These are phyloP conservation scores for Triticum monococcum DNA, from an alignment of 176 grass and related monocot genomes.

Conservation along the genomic window DNA sequence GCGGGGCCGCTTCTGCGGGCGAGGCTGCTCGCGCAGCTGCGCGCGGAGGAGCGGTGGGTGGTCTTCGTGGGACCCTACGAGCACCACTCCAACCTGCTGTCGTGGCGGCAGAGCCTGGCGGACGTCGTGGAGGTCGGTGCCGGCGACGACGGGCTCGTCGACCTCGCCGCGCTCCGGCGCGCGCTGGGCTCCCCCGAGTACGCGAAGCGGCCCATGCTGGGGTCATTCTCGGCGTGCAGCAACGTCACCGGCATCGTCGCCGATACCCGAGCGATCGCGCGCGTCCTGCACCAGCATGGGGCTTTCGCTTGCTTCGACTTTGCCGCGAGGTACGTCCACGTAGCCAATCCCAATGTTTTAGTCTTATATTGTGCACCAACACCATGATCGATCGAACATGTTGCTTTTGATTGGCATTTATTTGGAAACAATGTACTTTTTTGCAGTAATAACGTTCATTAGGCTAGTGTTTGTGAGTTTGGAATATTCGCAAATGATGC, in stretches of 20 bases:
- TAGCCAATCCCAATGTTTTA: not conserved
- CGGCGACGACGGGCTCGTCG: constrained; percentile 44
- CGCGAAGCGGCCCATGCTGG: constrained; percentile 61
- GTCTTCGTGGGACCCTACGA: constrained; percentile 78
- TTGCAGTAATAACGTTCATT: no score
- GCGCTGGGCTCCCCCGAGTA: constrained; percentile 25
- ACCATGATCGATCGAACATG: not conserved
- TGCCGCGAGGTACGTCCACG: constrained; percentile 57
- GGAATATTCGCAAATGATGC: no score
- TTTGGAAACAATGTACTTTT: no score
- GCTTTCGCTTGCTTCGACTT: constrained; percentile 93
- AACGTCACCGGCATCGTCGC: constrained; percentile 71
- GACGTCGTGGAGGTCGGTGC: constrained; percentile 71
- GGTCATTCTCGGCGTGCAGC: constrained; percentile 75
- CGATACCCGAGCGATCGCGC: constrained; percentile 57
- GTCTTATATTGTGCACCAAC: not conserved
- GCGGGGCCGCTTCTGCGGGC: constrained; percentile 19
- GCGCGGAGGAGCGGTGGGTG: constrained; percentile 65
- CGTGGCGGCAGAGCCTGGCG: constrained; percentile 71
- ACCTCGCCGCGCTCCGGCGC: constrained; percentile 42
- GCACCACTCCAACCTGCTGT: constrained; percentile 94
- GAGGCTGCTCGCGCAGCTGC: constrained; percentile 9
- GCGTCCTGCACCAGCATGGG: constrained; percentile 65
- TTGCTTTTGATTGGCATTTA: not conserved
- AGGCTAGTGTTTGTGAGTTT: no score